Base-by-base conservation (phyloP, 768 basidiomycete genomes). In the Auriscalpium vulgare region DNA sequence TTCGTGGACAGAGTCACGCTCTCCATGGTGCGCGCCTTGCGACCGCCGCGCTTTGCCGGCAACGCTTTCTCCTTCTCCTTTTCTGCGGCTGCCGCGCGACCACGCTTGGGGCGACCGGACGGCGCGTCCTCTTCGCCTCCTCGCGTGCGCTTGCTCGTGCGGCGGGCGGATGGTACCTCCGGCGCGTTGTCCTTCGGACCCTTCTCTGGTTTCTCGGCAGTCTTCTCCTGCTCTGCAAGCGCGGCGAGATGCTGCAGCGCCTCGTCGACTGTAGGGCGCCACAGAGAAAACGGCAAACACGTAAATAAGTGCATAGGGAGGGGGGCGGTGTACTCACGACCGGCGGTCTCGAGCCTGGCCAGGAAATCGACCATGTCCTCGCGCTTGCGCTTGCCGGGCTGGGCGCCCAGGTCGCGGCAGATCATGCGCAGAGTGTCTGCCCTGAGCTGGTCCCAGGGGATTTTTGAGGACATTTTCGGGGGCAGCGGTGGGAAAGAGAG, bases 361-460 rank as follows among this genome's bases (percentile, higher is more conserved):
- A 67, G 55, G 29, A 61, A 59, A 37, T 60, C 54, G 50, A 63
- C 53, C 60, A 67, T 63, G 6, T 63, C 65, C 35, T 59, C 56
- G 46, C 62, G 60, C 51, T 59, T 60, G 34, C 55, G 55, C 44
- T 47, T 54, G 50, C 56, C 59, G 6, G 51, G 50, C 21, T 55
- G 51, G 16, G 65, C 57, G 37, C 65, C 66, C 37, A 67, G 58
- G 55, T 67, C 66, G 21, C 58, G 58, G 56, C 59, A 55, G 14
- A 67, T 56, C 2, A 62, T 56, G 48, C 63, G 63, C 38, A 67
- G 49, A 2, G 66, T 67, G n/a, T 66, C 62, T 23, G 56, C 56
- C 35, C 61, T 63, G 45, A 67, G 55, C 10, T 46, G 53, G 10
- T 61, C 63, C 66, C 66, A 67, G 23, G 66, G 66, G 23, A 67